Percentiles rank a stretch among this genome's conserved stretches.
Evolutionary conservation across 305 asterid species (phyloP).

Genomic region (Rubia peregrina): DNA sequence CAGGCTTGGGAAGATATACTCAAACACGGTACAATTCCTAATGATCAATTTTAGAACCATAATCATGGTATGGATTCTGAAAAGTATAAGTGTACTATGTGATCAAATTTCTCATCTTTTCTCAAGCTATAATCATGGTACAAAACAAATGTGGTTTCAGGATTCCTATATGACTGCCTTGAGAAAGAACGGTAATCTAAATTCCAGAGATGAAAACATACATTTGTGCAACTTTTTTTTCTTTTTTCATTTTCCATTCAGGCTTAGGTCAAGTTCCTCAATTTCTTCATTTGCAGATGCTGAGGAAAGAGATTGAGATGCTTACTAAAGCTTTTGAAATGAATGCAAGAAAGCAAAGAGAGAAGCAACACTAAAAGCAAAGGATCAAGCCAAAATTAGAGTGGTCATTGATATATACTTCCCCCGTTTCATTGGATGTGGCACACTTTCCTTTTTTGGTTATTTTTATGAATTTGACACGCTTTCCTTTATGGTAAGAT

Average conservation of each 20-base stretch:
- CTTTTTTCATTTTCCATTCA: background rate
- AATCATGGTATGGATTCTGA: no score
- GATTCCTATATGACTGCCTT: conserved; percentile 72
- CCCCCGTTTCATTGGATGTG: no score
- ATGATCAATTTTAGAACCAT: no score
- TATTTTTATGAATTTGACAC: no score
- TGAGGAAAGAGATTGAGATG: conserved; percentile 53
- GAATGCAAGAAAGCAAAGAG: conserved; percentile 63
- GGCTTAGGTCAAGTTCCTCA: background rate
- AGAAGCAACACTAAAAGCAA: conserved; percentile 52
- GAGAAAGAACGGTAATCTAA: conserved; percentile 62
- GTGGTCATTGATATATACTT: no score
- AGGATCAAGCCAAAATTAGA: conserved; percentile 20
- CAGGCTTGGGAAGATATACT: no score
- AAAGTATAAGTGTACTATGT: no score
- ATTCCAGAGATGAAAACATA: conserved; percentile 68
- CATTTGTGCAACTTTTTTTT: background rate
- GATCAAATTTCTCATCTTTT: no score
- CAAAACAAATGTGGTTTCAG: conserved; percentile 55
- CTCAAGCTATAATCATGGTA: background rate
- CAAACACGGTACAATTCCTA: no score
- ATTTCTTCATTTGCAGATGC: conserved; percentile 36
- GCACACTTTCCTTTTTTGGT: no score
- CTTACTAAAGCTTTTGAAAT: conserved; percentile 60
- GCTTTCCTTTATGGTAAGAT: no score